Base-by-base conservation (phyloP, 441 rosid genomes). In the Erodium chrysanthum region DNA sequence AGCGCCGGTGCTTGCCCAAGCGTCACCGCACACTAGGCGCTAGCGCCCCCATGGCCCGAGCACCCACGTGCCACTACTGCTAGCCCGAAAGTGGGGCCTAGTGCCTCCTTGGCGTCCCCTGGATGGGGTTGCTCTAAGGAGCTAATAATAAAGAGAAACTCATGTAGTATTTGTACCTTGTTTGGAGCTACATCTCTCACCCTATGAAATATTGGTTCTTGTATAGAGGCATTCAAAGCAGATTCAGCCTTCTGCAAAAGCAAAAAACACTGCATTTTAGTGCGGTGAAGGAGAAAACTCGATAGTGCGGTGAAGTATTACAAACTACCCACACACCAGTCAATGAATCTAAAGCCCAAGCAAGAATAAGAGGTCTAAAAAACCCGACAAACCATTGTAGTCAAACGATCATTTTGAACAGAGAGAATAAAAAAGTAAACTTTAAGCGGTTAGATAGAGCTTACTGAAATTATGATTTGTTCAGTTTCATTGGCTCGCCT, bases 141-240 rank as follows among this genome's bases (percentile, higher is more conserved):
- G 29, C 29, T 3, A 3, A 25, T 3, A 25, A 25, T 25, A 33
- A 11, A 8, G 66, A 62, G 56, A 42, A 18, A 7, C 2, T 25
- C 66, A 46, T 22, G 48, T 23, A 44, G 20, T 52, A 15, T 35
- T 17, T 37, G 65, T 76, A 93, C 97, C 93, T 93, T 93, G 82
- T 89, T 89, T 10, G 97, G 98, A 72, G 98, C 98, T 70, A 93
- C 98, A 72, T 93, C 96, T 83, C 98, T 82, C 50, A 91, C 96
- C 80, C 81, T 82, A 67, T 86, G 97, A 79, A 91, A 85, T 40
- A 78, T 60, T 0, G 85, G 85, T 46, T 84, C 88, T 66, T 78
- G 79, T 64, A 91, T 83, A 23, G 42, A 52, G 63, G 87, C 86
- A 73, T 77, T 77, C 69, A 88, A 75, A 29, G 93, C 88, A 68